Percentiles rank a stretch among this genome's conserved stretches.
phyloP scores from a whole-genome alignment of 1,139 yeast species.

The Zygoascus sp. region DNA sequence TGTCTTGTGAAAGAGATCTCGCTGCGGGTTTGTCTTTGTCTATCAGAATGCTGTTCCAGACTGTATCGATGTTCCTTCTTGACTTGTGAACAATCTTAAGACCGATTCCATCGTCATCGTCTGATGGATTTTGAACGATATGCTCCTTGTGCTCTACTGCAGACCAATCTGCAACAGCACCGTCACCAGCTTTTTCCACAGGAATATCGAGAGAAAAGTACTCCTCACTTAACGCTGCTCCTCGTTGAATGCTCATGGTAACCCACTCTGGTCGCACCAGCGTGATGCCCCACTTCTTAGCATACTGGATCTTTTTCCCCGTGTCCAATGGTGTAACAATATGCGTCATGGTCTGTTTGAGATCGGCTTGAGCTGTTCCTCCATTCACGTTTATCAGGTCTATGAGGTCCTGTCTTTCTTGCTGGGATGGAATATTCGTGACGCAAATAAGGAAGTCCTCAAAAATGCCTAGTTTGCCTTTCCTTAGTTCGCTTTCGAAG shows the following conservation, averaged over 20 bases:
- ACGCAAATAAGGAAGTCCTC: conserved; percentile 47
- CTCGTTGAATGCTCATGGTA: conserved; percentile 55
- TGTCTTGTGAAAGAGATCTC: not conserved
- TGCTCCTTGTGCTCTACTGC: conserved; percentile 5
- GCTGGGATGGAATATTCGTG: conserved; percentile 41
- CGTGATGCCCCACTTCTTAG: conserved; percentile 63
- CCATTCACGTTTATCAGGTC: conserved; percentile 48
- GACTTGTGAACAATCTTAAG: conserved; percentile 7
- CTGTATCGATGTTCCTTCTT: conserved; percentile 15
- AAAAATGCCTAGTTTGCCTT: conserved; percentile 43
- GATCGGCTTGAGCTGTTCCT: conserved; percentile 54
- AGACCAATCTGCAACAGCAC: conserved; percentile 42
- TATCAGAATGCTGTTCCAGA: conserved; percentile 26
- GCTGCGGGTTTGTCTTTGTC: conserved; percentile 10
- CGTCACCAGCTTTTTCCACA: conserved; percentile 39
- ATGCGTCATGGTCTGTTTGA: conserved; percentile 49
- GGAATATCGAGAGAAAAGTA: conserved; percentile 42
- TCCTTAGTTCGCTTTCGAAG: conserved; percentile 27
- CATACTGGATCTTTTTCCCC: conserved; percentile 63
- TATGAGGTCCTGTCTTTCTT: conserved; percentile 37
- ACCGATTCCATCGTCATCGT: conserved; percentile 16
- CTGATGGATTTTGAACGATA: conserved; percentile 4
- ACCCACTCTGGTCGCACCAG: conserved; percentile 76
- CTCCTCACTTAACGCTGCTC: conserved; percentile 51
- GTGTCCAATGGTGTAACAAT: conserved; percentile 43